These are phyloP conservation scores for Trifolium pratense DNA, from an alignment of 306 rosid genomes.

Conservation along the genomic window DNA sequence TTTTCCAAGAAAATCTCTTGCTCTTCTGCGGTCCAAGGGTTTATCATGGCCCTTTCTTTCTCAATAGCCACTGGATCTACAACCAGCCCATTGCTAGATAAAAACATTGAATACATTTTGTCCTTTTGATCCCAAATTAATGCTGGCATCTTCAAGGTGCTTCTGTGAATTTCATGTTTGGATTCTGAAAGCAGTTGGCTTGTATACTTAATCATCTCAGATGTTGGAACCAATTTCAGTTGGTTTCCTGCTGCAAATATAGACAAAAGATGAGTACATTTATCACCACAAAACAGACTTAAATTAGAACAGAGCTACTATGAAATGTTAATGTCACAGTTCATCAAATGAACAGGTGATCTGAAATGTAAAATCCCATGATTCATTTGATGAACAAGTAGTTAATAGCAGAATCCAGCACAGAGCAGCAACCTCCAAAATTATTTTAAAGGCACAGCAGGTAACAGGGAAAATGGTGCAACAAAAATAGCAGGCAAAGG, in stretches of 20 bases:
- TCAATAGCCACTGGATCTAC: constrained; percentile 86
- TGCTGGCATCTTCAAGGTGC: constrained; percentile 80
- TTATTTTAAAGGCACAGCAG: too few relatives aligned
- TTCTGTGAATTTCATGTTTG: constrained; percentile 53
- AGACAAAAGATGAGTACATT: constrained; percentile 5
- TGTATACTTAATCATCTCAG: constrained; percentile 58
- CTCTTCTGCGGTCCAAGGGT: constrained; percentile 88
- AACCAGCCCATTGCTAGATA: constrained; percentile 75
- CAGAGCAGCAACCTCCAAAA: too few relatives aligned
- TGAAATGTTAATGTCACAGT: background rate
- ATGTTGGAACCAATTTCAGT: constrained; percentile 58
- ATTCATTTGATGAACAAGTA: background rate
- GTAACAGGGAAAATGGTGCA: too few relatives aligned
- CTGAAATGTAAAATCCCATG: background rate
- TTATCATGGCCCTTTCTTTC: constrained; percentile 75
- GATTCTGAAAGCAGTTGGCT: constrained; percentile 68
- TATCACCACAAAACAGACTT: background rate
- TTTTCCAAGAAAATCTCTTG: constrained; percentile 64
- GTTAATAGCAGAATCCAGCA: background rate
- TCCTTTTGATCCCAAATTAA: constrained; percentile 76
- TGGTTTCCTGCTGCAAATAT: constrained; percentile 55
- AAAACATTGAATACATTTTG: constrained; percentile 59
- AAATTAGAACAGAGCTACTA: background rate
- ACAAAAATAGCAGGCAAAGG: too few relatives aligned
- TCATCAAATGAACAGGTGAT: background rate